phyloP scores from a whole-genome alignment of 2,329 filamentous ascomycete species.

The Penicillium sp. region DNA sequence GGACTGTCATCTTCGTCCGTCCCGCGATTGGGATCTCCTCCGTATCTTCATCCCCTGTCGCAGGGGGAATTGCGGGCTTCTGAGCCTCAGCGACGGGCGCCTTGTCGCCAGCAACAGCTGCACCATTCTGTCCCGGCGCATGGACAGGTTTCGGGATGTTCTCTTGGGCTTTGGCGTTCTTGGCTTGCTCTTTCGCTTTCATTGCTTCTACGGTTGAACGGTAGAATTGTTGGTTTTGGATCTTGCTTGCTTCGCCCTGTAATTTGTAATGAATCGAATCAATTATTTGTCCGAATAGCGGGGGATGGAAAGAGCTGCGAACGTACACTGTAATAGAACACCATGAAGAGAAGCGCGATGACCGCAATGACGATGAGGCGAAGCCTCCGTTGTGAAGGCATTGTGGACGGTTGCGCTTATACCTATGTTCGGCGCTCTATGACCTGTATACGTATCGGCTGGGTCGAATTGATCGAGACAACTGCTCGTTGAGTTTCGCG shows the following conservation, averaged over 20 bases:
- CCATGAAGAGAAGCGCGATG: constrained; percentile 61
- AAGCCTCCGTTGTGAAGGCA: constrained; percentile 68
- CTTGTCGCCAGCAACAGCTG: constrained; percentile 46
- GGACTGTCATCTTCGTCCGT: constrained; percentile 49
- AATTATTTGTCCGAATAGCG: background rate
- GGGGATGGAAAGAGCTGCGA: background rate
- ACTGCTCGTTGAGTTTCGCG: background rate
- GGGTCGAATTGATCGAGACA: background rate
- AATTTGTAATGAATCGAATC: background rate
- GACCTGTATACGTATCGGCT: background rate
- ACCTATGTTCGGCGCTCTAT: background rate
- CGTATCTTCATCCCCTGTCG: constrained; percentile 41
- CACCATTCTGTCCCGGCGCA: constrained; percentile 6
- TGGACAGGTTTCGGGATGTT: constrained; percentile 45
- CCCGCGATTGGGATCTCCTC: constrained; percentile 53
- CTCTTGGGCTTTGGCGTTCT: constrained; percentile 52
- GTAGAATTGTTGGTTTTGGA: constrained; percentile 52
- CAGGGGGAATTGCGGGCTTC: constrained; percentile 32
- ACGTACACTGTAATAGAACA: constrained; percentile 69
- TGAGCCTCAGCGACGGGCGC: constrained; percentile 58
- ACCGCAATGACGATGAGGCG: constrained; percentile 63
- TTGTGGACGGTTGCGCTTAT: constrained; percentile 34
- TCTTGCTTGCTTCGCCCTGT: constrained; percentile 40
- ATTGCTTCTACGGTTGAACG: constrained; percentile 54
- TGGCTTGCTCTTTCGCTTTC: constrained; percentile 45